Conservation (phyloP, 148 eudicot species). For the Pouteria glomerata region DNA sequence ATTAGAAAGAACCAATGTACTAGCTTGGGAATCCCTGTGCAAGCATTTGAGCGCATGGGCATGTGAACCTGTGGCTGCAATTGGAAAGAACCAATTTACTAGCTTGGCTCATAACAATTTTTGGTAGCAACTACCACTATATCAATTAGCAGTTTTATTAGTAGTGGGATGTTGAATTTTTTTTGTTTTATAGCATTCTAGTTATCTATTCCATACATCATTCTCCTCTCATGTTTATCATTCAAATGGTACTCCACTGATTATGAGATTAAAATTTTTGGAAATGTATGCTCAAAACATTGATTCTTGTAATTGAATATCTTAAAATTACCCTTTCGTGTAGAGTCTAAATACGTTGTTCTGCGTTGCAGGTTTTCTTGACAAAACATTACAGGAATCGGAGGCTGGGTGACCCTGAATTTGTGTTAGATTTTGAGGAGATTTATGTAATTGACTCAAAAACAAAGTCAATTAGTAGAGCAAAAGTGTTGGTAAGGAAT, state of each 20-base stretch:
- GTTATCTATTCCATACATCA: too few species aligned
- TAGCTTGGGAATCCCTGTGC: too few species aligned
- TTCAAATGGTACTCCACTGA: not conserved
- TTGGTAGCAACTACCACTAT: not conserved
- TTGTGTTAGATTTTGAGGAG: slow-evolving; percentile 91
- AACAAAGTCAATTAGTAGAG: slow-evolving; percentile 87
- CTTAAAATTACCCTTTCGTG: not conserved
- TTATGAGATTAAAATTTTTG: not conserved
- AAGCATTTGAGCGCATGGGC: not conserved
- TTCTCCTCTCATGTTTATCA: not conserved
- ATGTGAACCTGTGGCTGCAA: not conserved
- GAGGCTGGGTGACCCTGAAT: slow-evolving; percentile 73
- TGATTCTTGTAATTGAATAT: not conserved
- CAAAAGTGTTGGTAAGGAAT: slow-evolving; percentile 77
- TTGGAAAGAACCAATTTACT: not conserved
- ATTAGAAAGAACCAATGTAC: too few species aligned
- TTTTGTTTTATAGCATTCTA: too few species aligned
- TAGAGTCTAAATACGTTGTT: slow-evolving; percentile 6
- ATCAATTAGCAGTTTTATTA: not conserved
- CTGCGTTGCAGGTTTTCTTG: slow-evolving; percentile 63
- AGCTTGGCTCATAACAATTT: not conserved
- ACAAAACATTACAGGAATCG: slow-evolving; percentile 92
- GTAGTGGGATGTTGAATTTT: too few species aligned
- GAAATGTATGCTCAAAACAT: not conserved
- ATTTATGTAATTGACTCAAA: slow-evolving; percentile 93